phyloP scores from a whole-genome alignment of 495 filamentous ascomycete species.

The Podospora tetraspora region DNA sequence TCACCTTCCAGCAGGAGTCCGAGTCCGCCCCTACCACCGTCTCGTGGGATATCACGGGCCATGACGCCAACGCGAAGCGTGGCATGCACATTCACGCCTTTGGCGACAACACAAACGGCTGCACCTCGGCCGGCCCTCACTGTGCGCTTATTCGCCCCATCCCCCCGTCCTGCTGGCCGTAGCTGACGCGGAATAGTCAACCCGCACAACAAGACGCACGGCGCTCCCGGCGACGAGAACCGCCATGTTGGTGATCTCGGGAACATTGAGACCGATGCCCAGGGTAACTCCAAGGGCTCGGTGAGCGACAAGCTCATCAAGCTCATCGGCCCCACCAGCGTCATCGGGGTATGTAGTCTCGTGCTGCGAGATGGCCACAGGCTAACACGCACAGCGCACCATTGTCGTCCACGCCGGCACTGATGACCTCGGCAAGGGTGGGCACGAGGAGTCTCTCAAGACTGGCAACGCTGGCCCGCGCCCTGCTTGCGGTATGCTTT shows the following conservation, averaged over 20 bases:
- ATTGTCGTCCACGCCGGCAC: conserved; percentile 92
- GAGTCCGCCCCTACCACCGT: conserved; percentile 79
- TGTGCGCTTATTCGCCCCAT: conserved; percentile 53
- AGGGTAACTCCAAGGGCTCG: conserved; percentile 78
- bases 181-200: conserved; percentile 59
- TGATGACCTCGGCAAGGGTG: conserved; percentile 90
- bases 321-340: conserved; percentile 90
- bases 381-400: conserved; percentile 59
- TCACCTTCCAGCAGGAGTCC: conserved; percentile 87
- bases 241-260: conserved; percentile 97
- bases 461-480: conserved; percentile 91
- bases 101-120: conserved; percentile 99
- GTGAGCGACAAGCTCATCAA: conserved; percentile 76
- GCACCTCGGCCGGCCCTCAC: conserved; percentile 94
- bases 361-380: background rate
- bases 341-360: conserved; percentile 72
- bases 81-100: conserved; percentile 98
- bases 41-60: conserved; percentile 84
- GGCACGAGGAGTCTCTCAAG: conserved; percentile 88
- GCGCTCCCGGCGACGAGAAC: conserved; percentile 70
- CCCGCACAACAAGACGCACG: conserved; percentile 86
- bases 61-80: conserved; percentile 92
- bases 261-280: conserved; percentile 89
- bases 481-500: conserved; percentile 77
- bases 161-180: background rate